These are phyloP conservation scores for Glycine latifolia DNA, from an alignment of 306 rosid genomes.

Conservation along the genomic window DNA sequence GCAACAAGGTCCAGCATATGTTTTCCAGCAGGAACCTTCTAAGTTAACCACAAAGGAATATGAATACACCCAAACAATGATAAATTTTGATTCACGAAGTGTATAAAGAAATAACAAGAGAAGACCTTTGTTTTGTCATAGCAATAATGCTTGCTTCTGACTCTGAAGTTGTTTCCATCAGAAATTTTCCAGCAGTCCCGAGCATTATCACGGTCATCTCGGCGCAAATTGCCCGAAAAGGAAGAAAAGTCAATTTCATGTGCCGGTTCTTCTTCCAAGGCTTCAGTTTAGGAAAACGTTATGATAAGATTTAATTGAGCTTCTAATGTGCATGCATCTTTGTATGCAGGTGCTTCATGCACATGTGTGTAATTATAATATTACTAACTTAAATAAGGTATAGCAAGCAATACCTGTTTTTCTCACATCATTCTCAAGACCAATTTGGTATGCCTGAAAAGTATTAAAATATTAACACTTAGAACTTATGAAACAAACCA, in stretches of 20 bases:
- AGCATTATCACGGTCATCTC: conserved; percentile 76
- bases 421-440: conserved; percentile 65
- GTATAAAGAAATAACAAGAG: conserved; percentile 31
- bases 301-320: conserved; percentile 45
- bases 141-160: conserved; percentile 91
- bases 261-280: conserved; percentile 83
- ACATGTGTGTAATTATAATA: conserved; percentile 17
- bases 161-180: conserved; percentile 95
- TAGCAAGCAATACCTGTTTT: conserved; percentile 62
- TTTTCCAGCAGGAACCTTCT: conserved; percentile 93
- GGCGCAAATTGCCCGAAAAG: conserved; percentile 86
- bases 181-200: conserved; percentile 98
- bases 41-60: conserved; percentile 47
- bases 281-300: conserved; percentile 57
- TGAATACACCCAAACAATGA: conserved; percentile 46
- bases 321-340: conserved; percentile 28
- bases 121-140: conserved; percentile 87
- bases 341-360: conserved; percentile 14
- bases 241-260: conserved; percentile 83
- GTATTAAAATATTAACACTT: conserved; percentile 18
- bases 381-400: conserved; percentile 8
- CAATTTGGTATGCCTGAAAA: conserved; percentile 68
- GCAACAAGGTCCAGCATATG: conserved; percentile 96
- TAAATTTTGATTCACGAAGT: conserved; percentile 25
- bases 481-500: conserved; percentile 36